Percentiles rank a stretch among this genome's conserved stretches.
phyloP scores from a whole-genome alignment of 345 rosid genomes.

The Triadica sebifera region DNA sequence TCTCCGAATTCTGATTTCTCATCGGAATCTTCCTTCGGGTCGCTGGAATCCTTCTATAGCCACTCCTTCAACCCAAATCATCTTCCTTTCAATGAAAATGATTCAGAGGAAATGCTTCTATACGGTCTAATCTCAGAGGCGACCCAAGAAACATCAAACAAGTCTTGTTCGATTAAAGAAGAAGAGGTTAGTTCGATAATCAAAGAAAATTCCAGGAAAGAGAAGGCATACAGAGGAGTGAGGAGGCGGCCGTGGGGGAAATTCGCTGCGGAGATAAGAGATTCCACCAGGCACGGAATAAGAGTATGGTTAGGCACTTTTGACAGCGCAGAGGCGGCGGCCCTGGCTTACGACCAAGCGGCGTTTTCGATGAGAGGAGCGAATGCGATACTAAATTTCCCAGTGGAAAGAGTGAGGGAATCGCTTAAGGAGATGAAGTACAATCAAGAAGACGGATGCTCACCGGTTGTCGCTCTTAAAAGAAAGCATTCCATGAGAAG shows the following conservation, averaged over 20 bases:
- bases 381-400: constrained; percentile 55
- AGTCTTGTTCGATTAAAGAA: constrained; percentile 26
- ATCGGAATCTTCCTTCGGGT: constrained; percentile 52
- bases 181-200: constrained; percentile 50
- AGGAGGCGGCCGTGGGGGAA: constrained; percentile 82
- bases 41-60: constrained; percentile 45
- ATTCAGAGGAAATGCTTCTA: constrained; percentile 89
- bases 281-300: constrained; percentile 57
- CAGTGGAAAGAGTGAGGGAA: constrained; percentile 61
- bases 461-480: constrained; percentile 87
- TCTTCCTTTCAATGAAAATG: constrained; percentile 92
- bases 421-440: constrained; percentile 63
- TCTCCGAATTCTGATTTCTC: constrained; percentile 52
- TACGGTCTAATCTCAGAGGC: constrained; percentile 54
- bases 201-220: constrained; percentile 30
- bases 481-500: constrained; percentile 72
- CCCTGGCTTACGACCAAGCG: constrained; percentile 72
- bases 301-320: constrained; percentile 77
- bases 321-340: constrained; percentile 73
- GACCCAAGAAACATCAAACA: constrained; percentile 31
- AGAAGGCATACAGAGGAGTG: constrained; percentile 64
- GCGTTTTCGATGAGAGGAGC: constrained; percentile 69
- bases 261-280: constrained; percentile 78
- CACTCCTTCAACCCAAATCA: constrained; percentile 26
- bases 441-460: constrained; percentile 49